phyloP scores from a whole-genome alignment of 129 eudicot genomes.

The Flaveria brownii region DNA sequence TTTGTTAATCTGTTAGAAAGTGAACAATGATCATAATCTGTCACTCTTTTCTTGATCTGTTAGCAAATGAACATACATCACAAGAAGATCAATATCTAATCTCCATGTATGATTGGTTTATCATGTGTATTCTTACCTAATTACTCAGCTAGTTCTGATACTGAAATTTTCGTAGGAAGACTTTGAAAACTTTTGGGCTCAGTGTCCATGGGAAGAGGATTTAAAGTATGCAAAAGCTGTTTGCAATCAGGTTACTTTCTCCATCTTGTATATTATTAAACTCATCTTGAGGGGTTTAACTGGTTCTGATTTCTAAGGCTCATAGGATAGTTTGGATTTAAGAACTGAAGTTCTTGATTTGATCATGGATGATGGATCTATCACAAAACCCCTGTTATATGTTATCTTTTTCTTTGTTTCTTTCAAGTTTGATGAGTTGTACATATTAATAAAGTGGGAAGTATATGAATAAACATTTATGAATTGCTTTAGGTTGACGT shows the following conservation, averaged over 20 bases:
- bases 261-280: background rate
- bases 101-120: background rate
- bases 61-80: background rate
- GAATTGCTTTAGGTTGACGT: constrained; percentile 72
- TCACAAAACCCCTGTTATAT: background rate
- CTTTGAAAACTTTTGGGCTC: constrained; percentile 87
- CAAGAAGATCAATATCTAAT: background rate
- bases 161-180: constrained; percentile 59
- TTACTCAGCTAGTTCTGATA: constrained; percentile 18
- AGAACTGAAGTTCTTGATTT: background rate
- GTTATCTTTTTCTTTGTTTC: background rate
- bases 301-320: constrained; percentile 1
- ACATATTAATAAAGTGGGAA: too few species aligned
- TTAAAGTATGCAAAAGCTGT: constrained; percentile 85
- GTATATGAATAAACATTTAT: constrained; percentile 6
- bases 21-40: background rate
- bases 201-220: constrained; percentile 99
- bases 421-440: constrained; percentile 13
- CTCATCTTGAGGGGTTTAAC: constrained; percentile 1
- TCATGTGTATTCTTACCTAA: constrained; percentile 17
- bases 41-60: background rate
- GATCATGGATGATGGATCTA: background rate
- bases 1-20: background rate
- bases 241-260: constrained; percentile 74
- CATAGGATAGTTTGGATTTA: background rate